phyloP scores from a whole-genome alignment of 805 yeast species.

The Wickerhamiella dianesei region DNA sequence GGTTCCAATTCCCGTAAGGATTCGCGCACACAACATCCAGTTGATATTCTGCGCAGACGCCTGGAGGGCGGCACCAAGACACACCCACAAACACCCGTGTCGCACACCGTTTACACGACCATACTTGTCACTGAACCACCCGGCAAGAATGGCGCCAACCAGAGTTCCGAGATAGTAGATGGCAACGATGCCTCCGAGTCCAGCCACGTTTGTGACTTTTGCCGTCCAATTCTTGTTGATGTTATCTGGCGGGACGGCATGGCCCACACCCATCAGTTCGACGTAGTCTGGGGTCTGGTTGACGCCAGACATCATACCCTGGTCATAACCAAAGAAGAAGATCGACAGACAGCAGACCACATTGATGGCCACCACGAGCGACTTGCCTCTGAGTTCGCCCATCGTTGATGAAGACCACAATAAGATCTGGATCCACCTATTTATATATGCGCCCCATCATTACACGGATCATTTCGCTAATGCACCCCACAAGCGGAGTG shows the following conservation, averaged over 20 bases:
- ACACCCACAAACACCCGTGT: constrained; percentile 41
- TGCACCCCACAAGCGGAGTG: neutral
- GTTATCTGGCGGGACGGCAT: constrained; percentile 30
- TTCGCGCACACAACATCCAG: constrained; percentile 46
- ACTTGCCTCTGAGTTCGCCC: constrained; percentile 1
- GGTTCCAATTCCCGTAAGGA: constrained; percentile 59
- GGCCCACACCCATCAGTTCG: constrained; percentile 39
- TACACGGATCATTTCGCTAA: too few relatives aligned
- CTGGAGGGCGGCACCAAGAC: constrained; percentile 47
- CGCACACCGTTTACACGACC: constrained; percentile 57
- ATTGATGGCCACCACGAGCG: constrained; percentile 2
- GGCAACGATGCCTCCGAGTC: constrained; percentile 50
- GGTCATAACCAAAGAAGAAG: constrained; percentile 28
- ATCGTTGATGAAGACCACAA: neutral
- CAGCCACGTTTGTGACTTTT: constrained; percentile 2
- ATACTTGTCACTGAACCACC: constrained; percentile 42
- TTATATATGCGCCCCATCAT: too few relatives aligned
- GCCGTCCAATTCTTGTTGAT: neutral
- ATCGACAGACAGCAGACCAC: constrained; percentile 23
- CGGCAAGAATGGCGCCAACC: constrained; percentile 53
- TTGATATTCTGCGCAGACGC: constrained; percentile 34
- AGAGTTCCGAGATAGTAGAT: constrained; percentile 62
- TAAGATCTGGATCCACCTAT: too few relatives aligned
- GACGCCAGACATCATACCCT: constrained; percentile 24
- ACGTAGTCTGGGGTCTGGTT: constrained; percentile 43